Evolutionary conservation across 768 basidiomycete genomes (phyloP).

Genomic region (Candolleomyces efflorescens): DNA sequence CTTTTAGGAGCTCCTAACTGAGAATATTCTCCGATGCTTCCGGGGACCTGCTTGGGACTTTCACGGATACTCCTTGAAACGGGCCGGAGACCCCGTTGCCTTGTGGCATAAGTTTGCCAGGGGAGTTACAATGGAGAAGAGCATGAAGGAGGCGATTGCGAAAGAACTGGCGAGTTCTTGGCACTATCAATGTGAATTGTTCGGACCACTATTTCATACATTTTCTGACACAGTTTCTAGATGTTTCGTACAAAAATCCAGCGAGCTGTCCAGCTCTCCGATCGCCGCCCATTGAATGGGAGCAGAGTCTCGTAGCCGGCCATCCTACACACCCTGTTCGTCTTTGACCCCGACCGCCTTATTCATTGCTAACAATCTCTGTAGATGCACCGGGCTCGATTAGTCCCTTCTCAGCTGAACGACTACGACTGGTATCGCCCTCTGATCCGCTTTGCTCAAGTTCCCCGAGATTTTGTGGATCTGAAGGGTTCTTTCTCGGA

Average conservation of each 20-base stretch:
- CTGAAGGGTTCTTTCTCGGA: conserved; percentile 41
- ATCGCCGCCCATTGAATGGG: conserved; percentile 47
- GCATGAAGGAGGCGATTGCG: conserved; percentile 28
- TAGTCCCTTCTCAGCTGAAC: conserved; percentile 27
- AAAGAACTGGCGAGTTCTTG: conserved; percentile 41
- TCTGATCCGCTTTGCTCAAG: conserved; percentile 41
- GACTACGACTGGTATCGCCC: conserved; percentile 55
- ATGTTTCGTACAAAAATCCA: conserved; percentile 34
- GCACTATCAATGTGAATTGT: conserved; percentile 38
- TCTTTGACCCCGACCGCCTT: neutral
- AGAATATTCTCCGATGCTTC: conserved; percentile 28
- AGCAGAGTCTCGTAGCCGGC: conserved; percentile 54
- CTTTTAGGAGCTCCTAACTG: conserved; percentile 20
- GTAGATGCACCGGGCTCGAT: conserved; percentile 55
- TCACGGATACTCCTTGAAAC: conserved; percentile 14
- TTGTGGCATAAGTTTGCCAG: conserved; percentile 43
- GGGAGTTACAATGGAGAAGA: conserved; percentile 27
- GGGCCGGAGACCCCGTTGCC: conserved; percentile 28
- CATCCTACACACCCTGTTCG: conserved; percentile 58
- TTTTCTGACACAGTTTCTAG: conserved; percentile 18
- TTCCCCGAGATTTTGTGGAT: conserved; percentile 32
- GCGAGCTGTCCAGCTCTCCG: conserved; percentile 36
- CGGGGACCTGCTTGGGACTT: conserved; percentile 34
- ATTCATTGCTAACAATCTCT: neutral
- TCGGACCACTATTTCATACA: neutral